A percentile compares a stretch with the other conserved stretches of the same genome.
Evolutionary conservation across 371 early-diverging fungal genomes (phyloP).

Genomic region (Mortierella sp.): DNA sequence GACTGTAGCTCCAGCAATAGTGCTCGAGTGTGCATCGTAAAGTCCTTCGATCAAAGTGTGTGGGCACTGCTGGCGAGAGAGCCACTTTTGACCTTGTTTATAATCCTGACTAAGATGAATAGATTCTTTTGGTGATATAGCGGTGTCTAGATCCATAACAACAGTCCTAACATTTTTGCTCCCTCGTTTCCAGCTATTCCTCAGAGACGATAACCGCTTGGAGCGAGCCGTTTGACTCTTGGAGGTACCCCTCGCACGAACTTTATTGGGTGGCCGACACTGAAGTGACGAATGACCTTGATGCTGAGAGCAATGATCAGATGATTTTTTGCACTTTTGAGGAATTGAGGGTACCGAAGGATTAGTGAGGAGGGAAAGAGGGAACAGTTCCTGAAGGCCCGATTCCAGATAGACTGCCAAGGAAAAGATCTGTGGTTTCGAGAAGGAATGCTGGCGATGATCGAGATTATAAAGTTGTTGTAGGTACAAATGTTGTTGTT

Average conservation of each 20-base stretch:
- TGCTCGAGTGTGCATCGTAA: not conserved
- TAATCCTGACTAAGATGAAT: not conserved
- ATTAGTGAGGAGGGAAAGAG: constrained; percentile 21
- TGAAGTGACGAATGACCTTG: not conserved
- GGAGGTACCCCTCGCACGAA: not conserved
- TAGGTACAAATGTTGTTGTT: constrained; percentile 2
- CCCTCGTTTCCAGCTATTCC: not conserved
- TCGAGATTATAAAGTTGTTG: constrained; percentile 9
- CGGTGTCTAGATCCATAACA: not conserved
- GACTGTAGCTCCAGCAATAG: not conserved
- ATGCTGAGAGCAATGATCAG: not conserved
- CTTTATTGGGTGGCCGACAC: not conserved
- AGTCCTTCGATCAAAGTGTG: constrained; percentile 3
- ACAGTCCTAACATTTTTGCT: not conserved
- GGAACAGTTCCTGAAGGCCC: constrained; percentile 8
- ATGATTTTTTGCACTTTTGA: not conserved
- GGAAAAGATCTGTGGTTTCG: constrained; percentile 16
- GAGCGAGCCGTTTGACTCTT: not conserved
- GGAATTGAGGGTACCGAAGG: constrained; percentile 3
- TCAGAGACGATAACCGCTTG: not conserved
- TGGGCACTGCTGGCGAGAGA: constrained; percentile 12
- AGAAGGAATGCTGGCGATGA: not conserved
- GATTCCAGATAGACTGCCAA: constrained; percentile 36
- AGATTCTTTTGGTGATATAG: not conserved
- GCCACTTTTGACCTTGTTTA: not conserved